Evolutionary conservation across 2,329 filamentous ascomycete genomes (phyloP).

Genomic region (Pseudocercospora eumusae): DNA sequence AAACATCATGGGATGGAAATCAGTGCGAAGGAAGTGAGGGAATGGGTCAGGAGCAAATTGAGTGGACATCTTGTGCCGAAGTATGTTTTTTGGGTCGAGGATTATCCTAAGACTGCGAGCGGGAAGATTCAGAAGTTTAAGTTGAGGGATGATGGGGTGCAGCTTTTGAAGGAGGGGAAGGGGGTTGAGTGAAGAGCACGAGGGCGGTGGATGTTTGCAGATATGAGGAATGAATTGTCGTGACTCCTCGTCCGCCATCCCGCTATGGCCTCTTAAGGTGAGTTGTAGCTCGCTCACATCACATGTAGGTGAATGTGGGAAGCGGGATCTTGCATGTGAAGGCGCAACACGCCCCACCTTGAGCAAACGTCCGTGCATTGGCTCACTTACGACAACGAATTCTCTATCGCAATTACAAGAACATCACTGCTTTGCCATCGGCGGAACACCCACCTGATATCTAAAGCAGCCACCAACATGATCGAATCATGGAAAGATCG

Average conservation of each 20-base stretch:
- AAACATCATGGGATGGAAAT: slow-evolving; percentile 51
- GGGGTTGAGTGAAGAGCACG: slow-evolving; percentile 19
- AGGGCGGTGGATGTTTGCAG: not conserved
- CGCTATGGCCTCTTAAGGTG: not conserved
- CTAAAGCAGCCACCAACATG: not conserved
- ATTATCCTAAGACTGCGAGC: slow-evolving; percentile 92
- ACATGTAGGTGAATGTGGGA: not conserved
- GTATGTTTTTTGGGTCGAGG: slow-evolving; percentile 81
- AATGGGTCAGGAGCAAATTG: slow-evolving; percentile 71
- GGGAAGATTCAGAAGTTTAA: slow-evolving; percentile 97
- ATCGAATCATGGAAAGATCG: slow-evolving; percentile 11
- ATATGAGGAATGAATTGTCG: not conserved
- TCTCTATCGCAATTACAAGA: not conserved
- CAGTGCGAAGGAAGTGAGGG: slow-evolving; percentile 61
- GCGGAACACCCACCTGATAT: not conserved
- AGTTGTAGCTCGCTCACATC: not conserved
- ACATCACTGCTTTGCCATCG: too few relatives aligned
- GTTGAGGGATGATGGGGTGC: slow-evolving; percentile 66
- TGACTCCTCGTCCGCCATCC: not conserved
- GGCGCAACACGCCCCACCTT: not conserved
- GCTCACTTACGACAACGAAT: not conserved
- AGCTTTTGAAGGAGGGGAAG: slow-evolving; percentile 48
- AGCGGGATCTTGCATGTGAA: slow-evolving; percentile 4
- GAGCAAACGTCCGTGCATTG: not conserved
- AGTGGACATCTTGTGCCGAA: slow-evolving; percentile 79